A percentile compares a stretch with the other conserved stretches of the same genome.
phyloP scores from a whole-genome alignment of 176 grass and related monocot genomes.

The Lolium perenne region DNA sequence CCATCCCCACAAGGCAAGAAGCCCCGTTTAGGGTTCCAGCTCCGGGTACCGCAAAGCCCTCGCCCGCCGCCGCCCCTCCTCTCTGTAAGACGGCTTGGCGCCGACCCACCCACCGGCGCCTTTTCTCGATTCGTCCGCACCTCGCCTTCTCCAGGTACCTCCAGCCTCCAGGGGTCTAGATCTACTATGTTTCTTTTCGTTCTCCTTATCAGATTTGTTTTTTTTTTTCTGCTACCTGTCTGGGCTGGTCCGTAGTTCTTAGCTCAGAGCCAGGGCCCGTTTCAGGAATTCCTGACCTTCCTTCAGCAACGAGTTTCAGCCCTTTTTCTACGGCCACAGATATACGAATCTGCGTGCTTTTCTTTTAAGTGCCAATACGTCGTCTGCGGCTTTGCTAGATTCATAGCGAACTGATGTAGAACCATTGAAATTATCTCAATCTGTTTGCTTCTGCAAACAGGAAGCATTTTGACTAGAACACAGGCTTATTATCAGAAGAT shows the following conservation, averaged over 20 bases:
- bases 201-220: not conserved
- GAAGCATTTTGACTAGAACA: not conserved
- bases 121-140: not conserved
- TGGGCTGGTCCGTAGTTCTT: not conserved
- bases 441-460: not conserved
- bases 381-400: constrained; percentile 5
- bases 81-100: not conserved
- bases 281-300: not conserved
- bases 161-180: not conserved
- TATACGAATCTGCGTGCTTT: not conserved
- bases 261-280: not conserved
- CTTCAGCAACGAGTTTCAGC: not conserved
- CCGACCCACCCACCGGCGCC: not conserved
- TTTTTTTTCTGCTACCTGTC: not conserved
- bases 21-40: not conserved
- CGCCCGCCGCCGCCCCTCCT: not conserved
- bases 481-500: not conserved
- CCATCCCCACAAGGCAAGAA: not conserved
- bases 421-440: not conserved
- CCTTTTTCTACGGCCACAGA: not conserved
- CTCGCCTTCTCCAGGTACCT: not conserved
- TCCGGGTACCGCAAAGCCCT: not conserved
- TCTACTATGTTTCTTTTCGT: constrained; percentile 24
- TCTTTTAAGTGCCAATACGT: not conserved
- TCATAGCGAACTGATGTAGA: not conserved